Conservation (phyloP, 495 filamentous ascomycete species). For the Xylaria longipes region DNA sequence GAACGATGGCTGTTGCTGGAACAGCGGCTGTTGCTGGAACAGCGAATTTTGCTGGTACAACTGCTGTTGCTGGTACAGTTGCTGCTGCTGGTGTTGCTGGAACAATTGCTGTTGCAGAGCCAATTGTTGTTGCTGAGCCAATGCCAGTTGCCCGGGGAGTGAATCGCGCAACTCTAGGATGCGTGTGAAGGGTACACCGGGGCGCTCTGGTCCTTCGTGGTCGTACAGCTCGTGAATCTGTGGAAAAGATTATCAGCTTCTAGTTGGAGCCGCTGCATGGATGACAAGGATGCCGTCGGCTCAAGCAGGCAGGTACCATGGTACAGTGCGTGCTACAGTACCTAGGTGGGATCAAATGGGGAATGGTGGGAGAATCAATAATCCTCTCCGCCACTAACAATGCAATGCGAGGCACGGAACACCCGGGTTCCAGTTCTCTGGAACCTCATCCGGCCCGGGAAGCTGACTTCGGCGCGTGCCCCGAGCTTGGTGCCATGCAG, state of each 20-base stretch:
- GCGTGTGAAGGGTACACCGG: neutral
- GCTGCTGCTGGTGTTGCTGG: too few relatives aligned
- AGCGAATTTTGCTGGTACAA: too few relatives aligned
- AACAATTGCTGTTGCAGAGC: too few relatives aligned
- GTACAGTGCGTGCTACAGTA: neutral
- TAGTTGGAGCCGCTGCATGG: neutral
- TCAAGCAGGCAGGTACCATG: neutral
- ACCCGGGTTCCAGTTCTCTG: neutral
- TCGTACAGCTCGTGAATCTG: neutral
- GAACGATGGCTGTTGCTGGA: too few relatives aligned
- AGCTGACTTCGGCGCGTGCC: neutral
- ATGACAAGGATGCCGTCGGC: neutral
- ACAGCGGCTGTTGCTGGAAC: too few relatives aligned
- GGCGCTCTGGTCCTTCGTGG: neutral
- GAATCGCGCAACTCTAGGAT: neutral
- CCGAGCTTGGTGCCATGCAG: neutral
- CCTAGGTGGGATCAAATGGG: neutral
- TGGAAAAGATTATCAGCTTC: constrained; percentile 19
- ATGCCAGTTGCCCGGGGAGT: too few relatives aligned
- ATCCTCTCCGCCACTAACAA: constrained; percentile 7
- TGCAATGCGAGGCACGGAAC: neutral
- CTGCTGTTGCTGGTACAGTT: too few relatives aligned
- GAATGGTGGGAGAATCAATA: constrained; percentile 8
- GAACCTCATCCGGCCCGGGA: neutral
- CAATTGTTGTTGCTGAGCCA: too few relatives aligned